These are phyloP conservation scores for Nidularia pulvinata DNA, from an alignment of 768 basidiomycete genomes.

Conservation along the genomic window DNA sequence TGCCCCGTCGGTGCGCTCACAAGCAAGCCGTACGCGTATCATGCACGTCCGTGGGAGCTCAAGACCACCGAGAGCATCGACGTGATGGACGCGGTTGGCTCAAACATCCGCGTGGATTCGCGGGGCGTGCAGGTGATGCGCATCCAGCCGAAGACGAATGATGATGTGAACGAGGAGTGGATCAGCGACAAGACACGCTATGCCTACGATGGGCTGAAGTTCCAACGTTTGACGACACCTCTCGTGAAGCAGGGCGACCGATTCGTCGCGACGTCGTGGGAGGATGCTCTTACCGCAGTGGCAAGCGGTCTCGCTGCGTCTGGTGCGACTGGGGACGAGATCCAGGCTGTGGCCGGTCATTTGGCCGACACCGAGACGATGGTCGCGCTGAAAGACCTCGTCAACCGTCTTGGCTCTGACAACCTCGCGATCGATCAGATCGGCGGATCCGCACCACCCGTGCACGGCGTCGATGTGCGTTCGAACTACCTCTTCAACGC, in stretches of 20 bases:
- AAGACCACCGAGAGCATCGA: constrained; percentile 98
- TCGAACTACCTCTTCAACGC: constrained; percentile 98
- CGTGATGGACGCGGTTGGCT: constrained; percentile 93
- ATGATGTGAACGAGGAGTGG: constrained; percentile 99
- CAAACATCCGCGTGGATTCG: constrained; percentile 96
- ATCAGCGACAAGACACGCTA: constrained; percentile 99
- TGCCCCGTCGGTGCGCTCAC: constrained; percentile 99
- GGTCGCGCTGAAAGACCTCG: constrained; percentile 89
- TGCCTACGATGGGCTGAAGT: constrained; percentile 93
- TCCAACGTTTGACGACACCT: constrained; percentile 94
- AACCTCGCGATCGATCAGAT: constrained; percentile 83
- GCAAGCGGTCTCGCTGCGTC: constrained; percentile 76
- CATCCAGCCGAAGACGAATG: constrained; percentile 93
- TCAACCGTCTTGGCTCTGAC: constrained; percentile 94
- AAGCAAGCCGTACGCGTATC: constrained; percentile 98
- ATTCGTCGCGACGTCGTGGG: constrained; percentile 90
- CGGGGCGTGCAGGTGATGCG: constrained; percentile 97
- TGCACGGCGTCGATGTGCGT: constrained; percentile 86
- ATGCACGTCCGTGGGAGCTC: constrained; percentile 97
- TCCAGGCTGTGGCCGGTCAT: constrained; percentile 92
- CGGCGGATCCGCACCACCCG: constrained; percentile 66
- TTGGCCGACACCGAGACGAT: constrained; percentile 94
- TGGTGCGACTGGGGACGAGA: constrained; percentile 89
- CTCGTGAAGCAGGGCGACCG: constrained; percentile 91
- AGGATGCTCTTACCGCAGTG: constrained; percentile 80